Percentiles rank a stretch among this genome's conserved stretches.
Evolutionary conservation across 768 basidiomycete genomes (phyloP).

Genomic region (Tulasnella sp.): DNA sequence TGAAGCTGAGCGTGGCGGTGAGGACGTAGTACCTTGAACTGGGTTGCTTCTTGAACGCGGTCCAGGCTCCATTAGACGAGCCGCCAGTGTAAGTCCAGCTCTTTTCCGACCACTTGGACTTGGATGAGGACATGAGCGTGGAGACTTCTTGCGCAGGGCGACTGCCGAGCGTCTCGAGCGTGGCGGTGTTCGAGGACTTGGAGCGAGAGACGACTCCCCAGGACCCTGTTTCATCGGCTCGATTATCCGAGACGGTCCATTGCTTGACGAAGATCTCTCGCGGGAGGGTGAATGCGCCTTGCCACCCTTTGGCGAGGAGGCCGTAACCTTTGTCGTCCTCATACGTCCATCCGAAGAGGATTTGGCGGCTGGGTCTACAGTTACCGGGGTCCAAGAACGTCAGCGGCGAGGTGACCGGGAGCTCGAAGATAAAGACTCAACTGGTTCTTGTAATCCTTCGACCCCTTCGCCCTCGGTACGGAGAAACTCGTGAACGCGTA

Average conservation of each 20-base stretch:
- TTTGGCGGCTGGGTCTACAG: not conserved
- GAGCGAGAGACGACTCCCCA: not conserved
- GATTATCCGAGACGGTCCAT: not conserved
- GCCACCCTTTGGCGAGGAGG: not conserved
- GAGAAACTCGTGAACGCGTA: not conserved
- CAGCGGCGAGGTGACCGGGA: not conserved
- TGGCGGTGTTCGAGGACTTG: not conserved
- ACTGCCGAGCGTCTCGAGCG: not conserved
- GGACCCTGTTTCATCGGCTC: not conserved
- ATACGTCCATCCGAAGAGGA: not conserved
- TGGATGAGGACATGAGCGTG: not conserved
- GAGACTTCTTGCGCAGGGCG: not conserved
- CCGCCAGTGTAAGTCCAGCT: not conserved
- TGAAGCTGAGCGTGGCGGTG: not conserved
- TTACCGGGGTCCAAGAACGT: no score
- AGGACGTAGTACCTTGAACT: not conserved
- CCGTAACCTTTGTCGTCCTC: not conserved
- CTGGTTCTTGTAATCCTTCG: not conserved
- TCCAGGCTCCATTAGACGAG: not conserved
- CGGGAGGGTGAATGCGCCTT: not conserved
- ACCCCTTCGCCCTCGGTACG: not conserved
- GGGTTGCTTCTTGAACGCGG: not conserved
- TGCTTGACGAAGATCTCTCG: not conserved
- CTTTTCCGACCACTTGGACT: not conserved
- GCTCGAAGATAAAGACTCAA: not conserved